Conservation (phyloP, 768 basidiomycete genomes). For the Mycena olivaceomarginata region DNA sequence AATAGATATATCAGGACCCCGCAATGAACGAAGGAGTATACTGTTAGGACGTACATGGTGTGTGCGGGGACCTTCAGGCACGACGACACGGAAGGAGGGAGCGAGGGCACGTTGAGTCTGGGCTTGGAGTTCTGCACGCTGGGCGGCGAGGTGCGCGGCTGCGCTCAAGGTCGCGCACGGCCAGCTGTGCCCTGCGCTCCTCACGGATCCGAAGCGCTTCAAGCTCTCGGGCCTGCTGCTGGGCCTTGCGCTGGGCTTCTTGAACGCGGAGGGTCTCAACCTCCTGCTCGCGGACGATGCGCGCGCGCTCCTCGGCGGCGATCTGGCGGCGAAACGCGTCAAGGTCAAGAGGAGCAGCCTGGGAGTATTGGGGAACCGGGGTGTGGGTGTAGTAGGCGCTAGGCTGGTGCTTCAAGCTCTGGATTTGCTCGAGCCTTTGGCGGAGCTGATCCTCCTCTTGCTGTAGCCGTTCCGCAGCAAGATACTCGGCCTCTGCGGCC, state of each 20-base stretch:
- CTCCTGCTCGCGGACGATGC: slow-evolving; percentile 41
- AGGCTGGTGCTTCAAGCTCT: slow-evolving; percentile 40
- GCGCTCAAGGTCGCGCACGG: slow-evolving; percentile 33
- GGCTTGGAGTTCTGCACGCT: slow-evolving; percentile 28
- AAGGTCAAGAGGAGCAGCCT: slow-evolving; percentile 19
- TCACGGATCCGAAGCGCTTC: slow-evolving; percentile 27
- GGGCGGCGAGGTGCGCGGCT: slow-evolving; percentile 31
- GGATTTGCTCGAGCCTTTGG: slow-evolving; percentile 49
- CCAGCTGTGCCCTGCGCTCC: slow-evolving; percentile 27
- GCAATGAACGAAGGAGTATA: background rate
- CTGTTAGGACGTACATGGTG: slow-evolving; percentile 28
- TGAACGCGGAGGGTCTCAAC: slow-evolving; percentile 45
- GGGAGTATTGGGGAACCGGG: background rate
- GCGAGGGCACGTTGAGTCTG: slow-evolving; percentile 20
- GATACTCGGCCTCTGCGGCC: slow-evolving; percentile 60
- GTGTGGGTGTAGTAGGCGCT: slow-evolving; percentile 7
- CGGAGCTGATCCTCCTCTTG: slow-evolving; percentile 57
- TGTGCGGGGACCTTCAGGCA: background rate
- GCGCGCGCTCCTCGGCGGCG: slow-evolving; percentile 36
- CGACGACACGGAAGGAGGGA: slow-evolving; percentile 23
- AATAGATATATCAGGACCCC: slow-evolving; percentile 8
- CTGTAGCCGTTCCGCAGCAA: slow-evolving; percentile 56
- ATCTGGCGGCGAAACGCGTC: slow-evolving; percentile 38
- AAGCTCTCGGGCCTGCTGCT: slow-evolving; percentile 16
- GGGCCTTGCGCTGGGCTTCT: slow-evolving; percentile 17